Evolutionary conservation across 169 alveolate genomes (phyloP).

Genomic region (Cryptosporidium parvum): DNA sequence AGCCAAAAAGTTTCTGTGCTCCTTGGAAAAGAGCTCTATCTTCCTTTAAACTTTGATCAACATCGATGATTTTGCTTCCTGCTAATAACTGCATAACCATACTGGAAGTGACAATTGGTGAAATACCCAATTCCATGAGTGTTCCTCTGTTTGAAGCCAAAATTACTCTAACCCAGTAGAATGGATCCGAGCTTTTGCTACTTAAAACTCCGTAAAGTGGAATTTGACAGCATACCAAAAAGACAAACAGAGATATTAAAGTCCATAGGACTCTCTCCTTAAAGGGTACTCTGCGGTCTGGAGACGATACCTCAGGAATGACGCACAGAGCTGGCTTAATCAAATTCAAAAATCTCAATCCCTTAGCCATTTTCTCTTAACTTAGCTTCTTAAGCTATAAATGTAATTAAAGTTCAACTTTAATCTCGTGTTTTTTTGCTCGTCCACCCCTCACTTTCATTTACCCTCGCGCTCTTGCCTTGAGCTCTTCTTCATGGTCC

Average conservation of each 20-base stretch:
- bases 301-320: slow-evolving; percentile 97
- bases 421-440: slow-evolving; percentile 6
- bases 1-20: slow-evolving; percentile 96
- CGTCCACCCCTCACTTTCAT: slow-evolving; percentile 54
- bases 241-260: slow-evolving; percentile 94
- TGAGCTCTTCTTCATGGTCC: slow-evolving; percentile 36
- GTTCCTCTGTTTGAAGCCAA: slow-evolving; percentile 99
- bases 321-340: slow-evolving; percentile 96
- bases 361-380: slow-evolving; percentile 55
- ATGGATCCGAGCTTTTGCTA: slow-evolving; percentile 96
- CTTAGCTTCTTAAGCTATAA: not conserved
- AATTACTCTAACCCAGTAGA: slow-evolving; percentile 99
- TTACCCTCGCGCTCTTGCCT: slow-evolving; percentile 26
- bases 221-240: slow-evolving; percentile 97
- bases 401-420: not conserved
- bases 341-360: slow-evolving; percentile 90
- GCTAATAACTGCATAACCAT: slow-evolving; percentile 99
- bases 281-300: slow-evolving; percentile 95
- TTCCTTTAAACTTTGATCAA: slow-evolving; percentile 97
- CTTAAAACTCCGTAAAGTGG: slow-evolving; percentile 98
- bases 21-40: slow-evolving; percentile 98
- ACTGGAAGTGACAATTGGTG: slow-evolving; percentile 98
- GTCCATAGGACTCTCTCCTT: slow-evolving; percentile 98
- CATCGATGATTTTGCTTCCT: slow-evolving; percentile 98
- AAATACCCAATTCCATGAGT: slow-evolving; percentile 98